Evolutionary conservation across 352 stramenopile species (phyloP).

Genomic region (Peronospora farinosa): DNA sequence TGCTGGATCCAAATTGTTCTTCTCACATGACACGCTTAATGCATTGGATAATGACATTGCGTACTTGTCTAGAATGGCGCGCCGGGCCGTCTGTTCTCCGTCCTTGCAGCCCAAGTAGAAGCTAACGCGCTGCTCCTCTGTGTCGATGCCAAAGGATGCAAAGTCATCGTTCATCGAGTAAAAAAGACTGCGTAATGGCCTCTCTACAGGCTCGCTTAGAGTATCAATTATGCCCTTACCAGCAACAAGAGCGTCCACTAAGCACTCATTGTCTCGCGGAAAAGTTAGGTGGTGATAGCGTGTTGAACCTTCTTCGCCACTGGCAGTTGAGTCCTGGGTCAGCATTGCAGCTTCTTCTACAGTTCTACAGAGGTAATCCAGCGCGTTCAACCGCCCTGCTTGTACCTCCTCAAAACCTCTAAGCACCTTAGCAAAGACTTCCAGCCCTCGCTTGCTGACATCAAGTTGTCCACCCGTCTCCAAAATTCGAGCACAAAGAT

Average conservation of each 20-base stretch:
- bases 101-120: conserved; percentile 64
- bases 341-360: conserved; percentile 46
- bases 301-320: conserved; percentile 9
- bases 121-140: conserved; percentile 45
- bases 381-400: conserved; percentile 19
- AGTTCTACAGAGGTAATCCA: conserved; percentile 27
- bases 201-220: conserved; percentile 39
- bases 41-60: conserved; percentile 14
- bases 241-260: conserved; percentile 27
- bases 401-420: conserved; percentile 37
- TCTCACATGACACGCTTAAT: conserved; percentile 1
- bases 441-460: conserved; percentile 35
- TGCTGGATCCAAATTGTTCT: conserved; percentile 4
- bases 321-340: conserved; percentile 21
- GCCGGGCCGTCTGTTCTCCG: conserved; percentile 30
- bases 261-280: conserved; percentile 12
- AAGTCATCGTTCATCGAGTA: conserved; percentile 64
- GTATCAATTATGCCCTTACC: conserved; percentile 31
- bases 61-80: conserved; percentile 53
- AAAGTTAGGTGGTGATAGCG: conserved; percentile 3
- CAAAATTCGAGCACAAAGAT: conserved; percentile 32
- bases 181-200: conserved; percentile 40
- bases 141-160: conserved; percentile 69
- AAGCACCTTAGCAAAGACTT: conserved; percentile 22
- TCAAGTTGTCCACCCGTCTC: conserved; percentile 42